Conservation (phyloP, 1,284 basidiomycete species). For the Ganoderma lucidum region DNA sequence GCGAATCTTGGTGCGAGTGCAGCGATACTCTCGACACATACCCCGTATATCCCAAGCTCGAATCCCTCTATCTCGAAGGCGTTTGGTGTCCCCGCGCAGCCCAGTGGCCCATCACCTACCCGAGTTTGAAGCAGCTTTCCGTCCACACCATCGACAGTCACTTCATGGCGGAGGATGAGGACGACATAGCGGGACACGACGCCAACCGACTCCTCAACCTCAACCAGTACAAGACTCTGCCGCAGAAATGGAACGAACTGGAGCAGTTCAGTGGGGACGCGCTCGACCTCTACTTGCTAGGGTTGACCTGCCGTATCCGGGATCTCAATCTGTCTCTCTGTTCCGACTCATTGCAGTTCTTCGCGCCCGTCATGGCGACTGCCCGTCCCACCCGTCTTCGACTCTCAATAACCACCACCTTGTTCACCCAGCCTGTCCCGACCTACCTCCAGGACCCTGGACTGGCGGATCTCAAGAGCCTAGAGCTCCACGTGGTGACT, state of each 20-base stretch:
- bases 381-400: slow-evolving; percentile 9
- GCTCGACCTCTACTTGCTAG: slow-evolving; percentile 22
- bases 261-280: slow-evolving; percentile 12
- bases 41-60: slow-evolving; percentile 15
- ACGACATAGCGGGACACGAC: neutral
- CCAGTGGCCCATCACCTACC: slow-evolving; percentile 17
- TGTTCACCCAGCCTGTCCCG: slow-evolving; percentile 7
- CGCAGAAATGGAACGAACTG: slow-evolving; percentile 9
- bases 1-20: slow-evolving; percentile 13
- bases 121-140: slow-evolving; percentile 4
- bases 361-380: neutral
- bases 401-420: neutral
- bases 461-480: neutral
- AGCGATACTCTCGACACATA: slow-evolving; percentile 15
- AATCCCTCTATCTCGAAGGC: slow-evolving; percentile 4
- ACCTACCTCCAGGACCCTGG: slow-evolving; percentile 9
- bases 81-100: slow-evolving; percentile 11
- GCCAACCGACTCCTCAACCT: slow-evolving; percentile 5
- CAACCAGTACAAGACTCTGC: neutral
- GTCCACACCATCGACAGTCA: slow-evolving; percentile 12
- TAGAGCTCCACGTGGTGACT: neutral
- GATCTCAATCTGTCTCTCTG: neutral
- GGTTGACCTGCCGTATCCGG: slow-evolving; percentile 15
- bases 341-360: slow-evolving; percentile 8
- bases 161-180: slow-evolving; percentile 11